A percentile compares a stretch with the other conserved stretches of the same genome.
Evolutionary conservation across 208 protist genomes (phyloP).

Genomic region (Zelonia costaricensis): DNA sequence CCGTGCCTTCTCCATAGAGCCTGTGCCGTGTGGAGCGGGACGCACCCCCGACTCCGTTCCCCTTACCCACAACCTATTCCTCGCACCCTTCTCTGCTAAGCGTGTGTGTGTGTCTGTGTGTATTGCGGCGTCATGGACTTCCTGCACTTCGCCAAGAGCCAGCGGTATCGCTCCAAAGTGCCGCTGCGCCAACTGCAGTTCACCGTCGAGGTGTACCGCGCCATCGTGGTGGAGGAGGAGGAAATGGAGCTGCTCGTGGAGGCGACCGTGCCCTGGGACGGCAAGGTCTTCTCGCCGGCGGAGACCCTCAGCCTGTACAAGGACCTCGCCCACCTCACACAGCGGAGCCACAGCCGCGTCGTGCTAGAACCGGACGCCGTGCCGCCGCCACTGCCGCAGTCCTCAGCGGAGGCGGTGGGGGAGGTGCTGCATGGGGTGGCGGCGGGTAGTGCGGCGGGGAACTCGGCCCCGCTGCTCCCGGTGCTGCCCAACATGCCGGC

Average conservation of each 20-base stretch:
- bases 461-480: background rate
- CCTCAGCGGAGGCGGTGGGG: background rate
- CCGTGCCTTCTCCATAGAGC: no score
- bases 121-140: constrained; percentile 37
- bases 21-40: no score
- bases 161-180: constrained; percentile 55
- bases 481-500: constrained; percentile 2
- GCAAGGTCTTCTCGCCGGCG: constrained; percentile 61
- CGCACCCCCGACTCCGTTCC: no score
- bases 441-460: background rate
- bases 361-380: background rate
- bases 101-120: no score
- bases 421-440: background rate
- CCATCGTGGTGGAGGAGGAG: constrained; percentile 68
- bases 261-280: constrained; percentile 55
- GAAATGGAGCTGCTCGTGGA: constrained; percentile 45
- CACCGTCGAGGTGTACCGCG: constrained; percentile 58
- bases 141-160: constrained; percentile 52
- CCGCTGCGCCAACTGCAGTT: constrained; percentile 58
- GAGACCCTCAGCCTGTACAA: constrained; percentile 48
- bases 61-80: no score
- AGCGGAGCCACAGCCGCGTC: no score
- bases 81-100: no score
- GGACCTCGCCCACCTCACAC: constrained; percentile 10
- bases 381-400: background rate